Evolutionary conservation across 2,329 filamentous ascomycete genomes (phyloP).

Genomic region (Chaetothyriales sp.): DNA sequence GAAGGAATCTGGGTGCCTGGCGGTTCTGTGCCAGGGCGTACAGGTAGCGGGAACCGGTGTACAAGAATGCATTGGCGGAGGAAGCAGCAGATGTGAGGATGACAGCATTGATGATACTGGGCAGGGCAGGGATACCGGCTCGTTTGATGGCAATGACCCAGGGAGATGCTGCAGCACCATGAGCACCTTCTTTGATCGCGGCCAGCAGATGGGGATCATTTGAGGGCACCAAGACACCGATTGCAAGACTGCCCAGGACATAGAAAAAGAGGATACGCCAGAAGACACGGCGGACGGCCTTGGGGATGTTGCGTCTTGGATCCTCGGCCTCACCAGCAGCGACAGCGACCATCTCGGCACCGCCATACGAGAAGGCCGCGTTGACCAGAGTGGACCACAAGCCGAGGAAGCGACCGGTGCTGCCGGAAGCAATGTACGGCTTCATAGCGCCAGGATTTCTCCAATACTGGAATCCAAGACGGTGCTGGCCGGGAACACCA

Average conservation of each 20-base stretch:
- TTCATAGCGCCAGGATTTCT: constrained; percentile 25
- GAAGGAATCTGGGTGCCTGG: constrained; percentile 41
- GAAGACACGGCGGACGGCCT: constrained; percentile 30
- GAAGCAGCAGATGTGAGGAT: constrained; percentile 59
- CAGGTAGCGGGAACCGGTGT: constrained; percentile 37
- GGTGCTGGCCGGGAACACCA: constrained; percentile 28
- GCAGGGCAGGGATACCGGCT: constrained; percentile 46
- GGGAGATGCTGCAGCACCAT: constrained; percentile 31
- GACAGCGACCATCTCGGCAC: constrained; percentile 35
- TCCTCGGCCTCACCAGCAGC: constrained; percentile 35
- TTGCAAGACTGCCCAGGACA: constrained; percentile 55
- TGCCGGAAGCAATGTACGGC: constrained; percentile 12
- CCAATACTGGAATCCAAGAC: constrained; percentile 49
- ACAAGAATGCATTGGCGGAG: constrained; percentile 51
- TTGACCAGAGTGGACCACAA: constrained; percentile 35
- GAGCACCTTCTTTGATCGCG: constrained; percentile 23
- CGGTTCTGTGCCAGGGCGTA: constrained; percentile 33
- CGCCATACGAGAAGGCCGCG: constrained; percentile 36
- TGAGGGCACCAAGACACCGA: constrained; percentile 65
- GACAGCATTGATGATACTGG: constrained; percentile 59
- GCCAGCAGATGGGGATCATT: constrained; percentile 40
- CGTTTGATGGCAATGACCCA: constrained; percentile 40
- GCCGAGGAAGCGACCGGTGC: constrained; percentile 38
- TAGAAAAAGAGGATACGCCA: constrained; percentile 59
- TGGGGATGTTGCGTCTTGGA: constrained; percentile 26